Evolutionary conservation across 768 basidiomycete species (phyloP).

Genomic region (Xanthoconium purpureum): DNA sequence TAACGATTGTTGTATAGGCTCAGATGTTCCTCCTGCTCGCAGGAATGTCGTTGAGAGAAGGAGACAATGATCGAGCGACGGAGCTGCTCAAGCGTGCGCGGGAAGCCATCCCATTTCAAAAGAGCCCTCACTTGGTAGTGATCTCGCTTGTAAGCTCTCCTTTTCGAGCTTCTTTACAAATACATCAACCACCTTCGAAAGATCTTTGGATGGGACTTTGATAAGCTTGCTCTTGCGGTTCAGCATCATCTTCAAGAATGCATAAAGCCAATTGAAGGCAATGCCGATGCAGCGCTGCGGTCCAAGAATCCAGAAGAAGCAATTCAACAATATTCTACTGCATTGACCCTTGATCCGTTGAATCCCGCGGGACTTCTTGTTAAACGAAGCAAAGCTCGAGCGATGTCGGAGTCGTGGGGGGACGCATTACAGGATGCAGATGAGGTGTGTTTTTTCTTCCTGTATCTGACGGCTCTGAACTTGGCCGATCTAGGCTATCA

Average conservation of each 20-base stretch:
- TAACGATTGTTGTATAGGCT: not conserved
- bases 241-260: not conserved
- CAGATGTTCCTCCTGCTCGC: slow-evolving; percentile 1
- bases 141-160: no score
- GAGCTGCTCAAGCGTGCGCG: not conserved
- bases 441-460: not conserved
- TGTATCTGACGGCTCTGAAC: not conserved
- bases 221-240: not conserved
- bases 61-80: not conserved
- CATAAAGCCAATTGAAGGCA: not conserved
- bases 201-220: slow-evolving; percentile 12
- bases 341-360: slow-evolving; percentile 5
- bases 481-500: not conserved
- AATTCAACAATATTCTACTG: slow-evolving; percentile 5
- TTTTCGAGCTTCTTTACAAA: not conserved
- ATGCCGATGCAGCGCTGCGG: not conserved
- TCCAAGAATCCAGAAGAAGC: not conserved
- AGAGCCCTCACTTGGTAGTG: slow-evolving; percentile 1
- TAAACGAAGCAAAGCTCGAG: slow-evolving; percentile 8
- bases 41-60: not conserved
- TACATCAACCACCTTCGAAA: not conserved
- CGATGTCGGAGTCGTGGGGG: not conserved
- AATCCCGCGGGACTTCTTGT: slow-evolving; percentile 1
- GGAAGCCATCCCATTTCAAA: not conserved
- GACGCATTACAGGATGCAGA: slow-evolving; percentile 3